Base-by-base conservation (phyloP, 2,329 filamentous ascomycete species). In the Neurospora sp. region DNA sequence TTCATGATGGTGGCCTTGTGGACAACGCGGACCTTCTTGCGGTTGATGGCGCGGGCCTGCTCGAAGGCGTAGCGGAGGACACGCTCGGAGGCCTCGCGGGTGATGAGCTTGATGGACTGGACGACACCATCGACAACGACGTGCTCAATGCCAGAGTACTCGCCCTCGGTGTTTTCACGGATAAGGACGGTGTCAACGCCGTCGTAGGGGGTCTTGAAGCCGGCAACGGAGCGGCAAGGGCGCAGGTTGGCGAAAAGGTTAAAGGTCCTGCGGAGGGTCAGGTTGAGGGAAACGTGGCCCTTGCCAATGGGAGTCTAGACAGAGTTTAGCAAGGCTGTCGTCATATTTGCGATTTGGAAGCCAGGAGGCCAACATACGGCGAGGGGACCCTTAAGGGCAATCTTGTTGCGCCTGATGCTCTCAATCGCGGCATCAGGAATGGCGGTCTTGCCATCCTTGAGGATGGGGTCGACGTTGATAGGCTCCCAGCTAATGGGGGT, bases 1-100 rank as follows among this genome's bases (percentile, higher is more conserved):
- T 99, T 99, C 96, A 99, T 99, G 86, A 99, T 99, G 80, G 96
- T 98, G 81, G 96, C 96, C 89, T 99, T 99, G 91, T 99, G 96
- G 74, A 98, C 94, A 71, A 93, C 95, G 79, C 94, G 93, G 78
- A 98, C 95, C 91, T 97, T 97, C 81, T 89, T 94, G 86, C 92
- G 92, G 83, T 94, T 93, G 79, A 97, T 91, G 77, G 92, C 89
- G 82, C 96, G 88, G 76, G 96, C 96, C 81, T 99, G 93, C 85
- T 99, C 95, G 90, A 99, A 99, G 78, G 96, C 96, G 82, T 93
- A 99, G 80, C 94, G 91, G 75, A 98, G 89, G 69, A 99, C 96
- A 77, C 96, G 91, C 89, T 99, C 96, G 75, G 89, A 94, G 74
- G 96, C 96, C 81, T 94, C 93, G 75, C 90, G 88, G 79, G 96